Conservation (phyloP, 2,329 filamentous ascomycete species). For the Cercospora sesami region DNA sequence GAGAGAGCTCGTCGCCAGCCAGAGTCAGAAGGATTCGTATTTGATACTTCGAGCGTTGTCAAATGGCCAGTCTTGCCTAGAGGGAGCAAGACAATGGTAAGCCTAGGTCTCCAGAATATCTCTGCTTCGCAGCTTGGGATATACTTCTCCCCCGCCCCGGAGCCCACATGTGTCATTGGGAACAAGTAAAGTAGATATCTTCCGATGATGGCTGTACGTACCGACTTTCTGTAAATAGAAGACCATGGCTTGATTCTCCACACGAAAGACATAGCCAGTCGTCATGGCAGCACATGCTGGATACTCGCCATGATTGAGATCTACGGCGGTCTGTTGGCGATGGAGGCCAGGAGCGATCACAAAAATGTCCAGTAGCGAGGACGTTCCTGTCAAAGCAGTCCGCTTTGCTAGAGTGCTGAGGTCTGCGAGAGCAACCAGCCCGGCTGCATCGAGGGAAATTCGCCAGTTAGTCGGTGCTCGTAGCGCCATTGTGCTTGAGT, state of each 20-base stretch:
- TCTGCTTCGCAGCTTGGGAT: not conserved
- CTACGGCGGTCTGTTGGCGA: constrained; percentile 59
- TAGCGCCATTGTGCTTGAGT: not conserved
- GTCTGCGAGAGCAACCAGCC: constrained; percentile 61
- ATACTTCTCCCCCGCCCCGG: not conserved
- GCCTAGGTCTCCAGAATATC: not conserved
- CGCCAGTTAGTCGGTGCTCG: not conserved
- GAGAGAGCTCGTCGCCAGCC: not conserved
- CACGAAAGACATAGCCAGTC: constrained; percentile 47
- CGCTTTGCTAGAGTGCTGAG: constrained; percentile 57
- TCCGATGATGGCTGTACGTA: not conserved
- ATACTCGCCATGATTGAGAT: constrained; percentile 43
- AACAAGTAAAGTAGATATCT: too few relatives aligned
- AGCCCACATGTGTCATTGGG: too few relatives aligned
- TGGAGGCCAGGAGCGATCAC: constrained; percentile 62
- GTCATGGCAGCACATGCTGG: constrained; percentile 47
- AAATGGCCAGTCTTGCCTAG: constrained; percentile 30
- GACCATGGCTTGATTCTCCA: constrained; percentile 56
- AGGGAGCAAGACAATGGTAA: not conserved
- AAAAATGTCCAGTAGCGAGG: constrained; percentile 58
- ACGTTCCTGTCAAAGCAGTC: constrained; percentile 58
- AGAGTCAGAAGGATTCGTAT: not conserved
- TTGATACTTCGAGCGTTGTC: constrained; percentile 31
- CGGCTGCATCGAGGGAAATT: constrained; percentile 44
- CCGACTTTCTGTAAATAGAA: constrained; percentile 47